Evolutionary conservation across 2,329 filamentous ascomycete genomes (phyloP), one percentile per base, ranked within the genome.

Genomic region (Diplodia scrobiculata): DNA sequence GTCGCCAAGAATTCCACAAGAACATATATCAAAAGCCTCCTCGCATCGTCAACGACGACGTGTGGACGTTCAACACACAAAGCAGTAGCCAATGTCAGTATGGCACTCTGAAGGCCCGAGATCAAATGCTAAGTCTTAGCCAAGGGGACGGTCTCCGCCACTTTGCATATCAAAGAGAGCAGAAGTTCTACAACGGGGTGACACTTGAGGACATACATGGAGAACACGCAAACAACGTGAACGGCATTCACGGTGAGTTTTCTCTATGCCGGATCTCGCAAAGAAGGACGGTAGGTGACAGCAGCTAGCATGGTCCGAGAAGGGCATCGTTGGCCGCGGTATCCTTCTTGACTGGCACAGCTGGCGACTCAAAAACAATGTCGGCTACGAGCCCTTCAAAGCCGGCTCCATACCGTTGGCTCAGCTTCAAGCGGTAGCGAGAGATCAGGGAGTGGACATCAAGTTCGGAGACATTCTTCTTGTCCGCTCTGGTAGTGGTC

Each of bases 301-400:
- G 1, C 6, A 7, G 3, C 11, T 11, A 80, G 81, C 79, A 0
- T 85, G 82, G 81, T 75, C 81, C 4, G 79, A 84, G 66, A 71
- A 81, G 58, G 85, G 84, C 13, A 86, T 87, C 63, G 83, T 85
- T 0, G 84, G 84, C 6, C 76, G 84, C 0, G 85, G 83, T 3
- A 76, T 87, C 2, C 72, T 87, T 27, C 71, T 86, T 36, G 85
- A 87, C 71, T 83, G 83, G 68, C 80, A 82, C 72, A 52, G 38
- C 14, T 73, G 71, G 72, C 58, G 68, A 2, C 59, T 69, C 11
- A 66, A 62, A 5, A 54, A 70, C 19, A 64, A 67, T 2, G 70
- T 63, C 3, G n/a, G 62, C 3, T 74, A 72, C 48, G 68, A 74
- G 45, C 67, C 72, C 0, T 74, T 76, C 50, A 69, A 69, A 17